Evolutionary conservation across 2,329 filamentous ascomycete species (phyloP).

Genomic region (Aspergillus tamarii): DNA sequence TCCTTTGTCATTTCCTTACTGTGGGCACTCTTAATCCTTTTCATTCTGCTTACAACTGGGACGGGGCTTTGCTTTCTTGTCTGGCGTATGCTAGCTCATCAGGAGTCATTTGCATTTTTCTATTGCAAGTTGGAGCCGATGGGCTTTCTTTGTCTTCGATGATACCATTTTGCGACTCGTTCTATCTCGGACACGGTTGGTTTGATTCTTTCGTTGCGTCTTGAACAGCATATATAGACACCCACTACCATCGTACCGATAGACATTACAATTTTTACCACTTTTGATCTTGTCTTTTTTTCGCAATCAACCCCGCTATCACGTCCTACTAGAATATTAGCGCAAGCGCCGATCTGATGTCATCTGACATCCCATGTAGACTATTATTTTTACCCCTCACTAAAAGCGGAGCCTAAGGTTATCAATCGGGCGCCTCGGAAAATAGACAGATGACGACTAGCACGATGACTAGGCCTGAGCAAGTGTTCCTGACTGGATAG

Average conservation of each 20-base stretch:
- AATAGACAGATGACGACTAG: not conserved
- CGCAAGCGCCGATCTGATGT: not conserved
- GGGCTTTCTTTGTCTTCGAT: constrained; percentile 32
- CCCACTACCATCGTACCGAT: constrained; percentile 21
- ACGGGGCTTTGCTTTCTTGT: constrained; percentile 28
- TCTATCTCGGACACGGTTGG: constrained; percentile 19
- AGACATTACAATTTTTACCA: constrained; percentile 15
- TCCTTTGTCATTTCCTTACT: constrained; percentile 16
- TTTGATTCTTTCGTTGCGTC: constrained; percentile 26
- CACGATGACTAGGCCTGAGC: not conserved
- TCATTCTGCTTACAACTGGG: constrained; percentile 23
- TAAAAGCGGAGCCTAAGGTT: not conserved
- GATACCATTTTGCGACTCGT: constrained; percentile 41
- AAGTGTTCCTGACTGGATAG: not conserved
- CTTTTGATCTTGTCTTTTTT: not conserved
- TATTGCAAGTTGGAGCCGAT: constrained; percentile 30
- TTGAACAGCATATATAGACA: constrained; percentile 18
- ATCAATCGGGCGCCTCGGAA: not conserved
- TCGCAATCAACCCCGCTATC: not conserved
- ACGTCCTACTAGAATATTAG: not conserved
- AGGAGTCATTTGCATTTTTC: constrained; percentile 30
- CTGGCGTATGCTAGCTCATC: constrained; percentile 25
- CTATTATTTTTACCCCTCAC: not conserved
- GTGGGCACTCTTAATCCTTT: constrained; percentile 12
- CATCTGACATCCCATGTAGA: not conserved